These are phyloP conservation scores for Gastroboletus turbinatus DNA, from an alignment of 1,284 basidiomycete species.

Conservation along the genomic window DNA sequence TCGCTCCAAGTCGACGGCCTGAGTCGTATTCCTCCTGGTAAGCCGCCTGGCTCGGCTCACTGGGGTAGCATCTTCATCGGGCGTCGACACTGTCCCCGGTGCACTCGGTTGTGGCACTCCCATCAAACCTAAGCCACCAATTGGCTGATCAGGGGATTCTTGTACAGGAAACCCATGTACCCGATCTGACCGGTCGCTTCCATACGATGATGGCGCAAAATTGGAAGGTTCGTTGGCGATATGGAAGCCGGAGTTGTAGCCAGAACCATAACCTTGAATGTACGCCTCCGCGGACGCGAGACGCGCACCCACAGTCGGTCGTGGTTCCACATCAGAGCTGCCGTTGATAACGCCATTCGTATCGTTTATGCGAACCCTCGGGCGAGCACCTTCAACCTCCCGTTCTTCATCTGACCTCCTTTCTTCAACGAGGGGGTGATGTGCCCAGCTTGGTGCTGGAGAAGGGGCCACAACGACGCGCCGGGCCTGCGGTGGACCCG, in stretches of 20 bases:
- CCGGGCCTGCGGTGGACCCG: constrained; percentile 2
- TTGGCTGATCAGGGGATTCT: constrained; percentile 29
- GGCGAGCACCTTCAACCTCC: constrained; percentile 11
- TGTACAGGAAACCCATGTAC: constrained; percentile 27
- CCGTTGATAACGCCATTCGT: constrained; percentile 3
- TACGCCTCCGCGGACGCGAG: constrained; percentile 32
- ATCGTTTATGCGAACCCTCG: constrained; percentile 14
- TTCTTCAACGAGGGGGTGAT: constrained; percentile 31
- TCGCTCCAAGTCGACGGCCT: constrained; percentile 22
- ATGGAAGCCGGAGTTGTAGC: constrained; percentile 29
- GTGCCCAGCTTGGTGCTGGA: constrained; percentile 33
- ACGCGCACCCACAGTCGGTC: constrained; percentile 14
- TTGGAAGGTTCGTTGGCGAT: constrained; percentile 15
- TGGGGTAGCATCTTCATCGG: constrained; percentile 30
- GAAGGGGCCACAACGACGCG: constrained; percentile 15
- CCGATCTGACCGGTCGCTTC: constrained; percentile 22
- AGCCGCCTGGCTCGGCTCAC: constrained; percentile 22
- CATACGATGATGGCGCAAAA: constrained; percentile 22
- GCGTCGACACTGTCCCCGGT: constrained; percentile 28
- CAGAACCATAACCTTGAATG: constrained; percentile 31
- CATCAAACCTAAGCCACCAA: constrained; percentile 27
- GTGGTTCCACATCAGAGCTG: constrained; percentile 2
- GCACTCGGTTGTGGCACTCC: constrained; percentile 25
- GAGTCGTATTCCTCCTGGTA: constrained; percentile 29
- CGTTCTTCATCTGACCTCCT: constrained; percentile 33